A percentile compares a stretch with the other conserved stretches of the same genome.
Conservation (phyloP, 2,329 filamentous ascomycete species). For the Cladosporium phlei region DNA sequence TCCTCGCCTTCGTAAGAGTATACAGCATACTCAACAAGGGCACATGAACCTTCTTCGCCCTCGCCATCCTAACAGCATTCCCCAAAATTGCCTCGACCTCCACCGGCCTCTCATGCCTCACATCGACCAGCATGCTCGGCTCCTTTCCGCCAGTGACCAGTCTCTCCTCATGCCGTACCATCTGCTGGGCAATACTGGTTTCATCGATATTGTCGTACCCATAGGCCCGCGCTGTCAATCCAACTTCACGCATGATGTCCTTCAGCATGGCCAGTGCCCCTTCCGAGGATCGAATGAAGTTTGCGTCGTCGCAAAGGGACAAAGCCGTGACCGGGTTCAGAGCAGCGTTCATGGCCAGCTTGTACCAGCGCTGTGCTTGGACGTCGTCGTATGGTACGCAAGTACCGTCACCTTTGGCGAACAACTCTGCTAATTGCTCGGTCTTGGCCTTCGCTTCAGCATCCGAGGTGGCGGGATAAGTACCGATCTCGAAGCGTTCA, state of each 20-base stretch:
- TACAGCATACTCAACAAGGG: conserved; percentile 42
- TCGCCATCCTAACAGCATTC: conserved; percentile 40
- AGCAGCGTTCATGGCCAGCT: conserved; percentile 56
- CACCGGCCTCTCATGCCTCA: conserved; percentile 38
- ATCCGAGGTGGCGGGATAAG: conserved; percentile 38
- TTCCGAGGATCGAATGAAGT: conserved; percentile 44
- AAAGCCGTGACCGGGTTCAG: conserved; percentile 59
- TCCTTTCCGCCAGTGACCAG: conserved; percentile 40
- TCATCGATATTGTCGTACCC: conserved; percentile 37
- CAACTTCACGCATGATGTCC: conserved; percentile 44
- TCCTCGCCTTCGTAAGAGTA: conserved; percentile 36
- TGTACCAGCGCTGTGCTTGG: conserved; percentile 55
- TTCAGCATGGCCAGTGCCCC: conserved; percentile 36
- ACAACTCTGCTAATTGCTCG: conserved; percentile 20
- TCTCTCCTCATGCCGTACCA: conserved; percentile 37
- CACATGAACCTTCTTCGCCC: conserved; percentile 36
- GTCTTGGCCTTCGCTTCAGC: conserved; percentile 15
- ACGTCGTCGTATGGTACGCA: conserved; percentile 51
- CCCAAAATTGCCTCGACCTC: conserved; percentile 49
- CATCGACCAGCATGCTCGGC: conserved; percentile 49
- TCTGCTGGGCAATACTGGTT: conserved; percentile 37
- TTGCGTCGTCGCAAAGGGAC: conserved; percentile 50
- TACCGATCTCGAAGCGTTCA: conserved; percentile 48
- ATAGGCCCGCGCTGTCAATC: conserved; percentile 36
- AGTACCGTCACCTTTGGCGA: conserved; percentile 39